Evolutionary conservation across 768 basidiomycete species (phyloP).

Genomic region (Favolaschia claudopus): DNA sequence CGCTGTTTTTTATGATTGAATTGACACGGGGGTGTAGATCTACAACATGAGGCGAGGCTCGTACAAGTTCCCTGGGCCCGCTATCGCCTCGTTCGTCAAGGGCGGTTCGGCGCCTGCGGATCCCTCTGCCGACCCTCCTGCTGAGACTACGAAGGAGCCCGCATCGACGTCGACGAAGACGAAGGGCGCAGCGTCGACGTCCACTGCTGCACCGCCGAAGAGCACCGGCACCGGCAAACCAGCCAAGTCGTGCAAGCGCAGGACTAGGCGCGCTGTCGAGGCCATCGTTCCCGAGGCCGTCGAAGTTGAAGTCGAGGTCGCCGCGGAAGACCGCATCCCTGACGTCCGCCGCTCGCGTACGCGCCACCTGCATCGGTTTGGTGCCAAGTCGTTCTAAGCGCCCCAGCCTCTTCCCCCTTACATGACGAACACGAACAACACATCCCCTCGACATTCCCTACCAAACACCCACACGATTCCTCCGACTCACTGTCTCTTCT

Average conservation of each 20-base stretch:
- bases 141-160: neutral
- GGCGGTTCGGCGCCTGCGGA: neutral
- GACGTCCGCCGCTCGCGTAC: neutral
- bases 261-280: neutral
- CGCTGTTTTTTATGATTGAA: neutral
- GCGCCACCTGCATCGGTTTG: neutral
- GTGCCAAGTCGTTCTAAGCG: neutral
- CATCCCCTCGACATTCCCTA: too few species aligned
- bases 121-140: neutral
- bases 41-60: slow-evolving; percentile 29
- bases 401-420: neutral
- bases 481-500: too few species aligned
- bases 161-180: neutral
- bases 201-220: neutral
- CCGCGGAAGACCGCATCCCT: neutral
- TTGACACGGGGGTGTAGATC: too few species aligned
- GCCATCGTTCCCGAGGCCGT: neutral
- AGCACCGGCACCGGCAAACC: neutral
- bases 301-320: too few species aligned
- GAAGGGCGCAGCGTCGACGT: neutral
- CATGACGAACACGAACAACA: too few species aligned
- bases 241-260: slow-evolving; percentile 4
- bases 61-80: slow-evolving; percentile 45
- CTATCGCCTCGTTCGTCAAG: slow-evolving; percentile 37
- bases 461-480: too few species aligned